Conservation (phyloP, 2,329 filamentous ascomycete genomes). For the Penicillium oxalicum region DNA sequence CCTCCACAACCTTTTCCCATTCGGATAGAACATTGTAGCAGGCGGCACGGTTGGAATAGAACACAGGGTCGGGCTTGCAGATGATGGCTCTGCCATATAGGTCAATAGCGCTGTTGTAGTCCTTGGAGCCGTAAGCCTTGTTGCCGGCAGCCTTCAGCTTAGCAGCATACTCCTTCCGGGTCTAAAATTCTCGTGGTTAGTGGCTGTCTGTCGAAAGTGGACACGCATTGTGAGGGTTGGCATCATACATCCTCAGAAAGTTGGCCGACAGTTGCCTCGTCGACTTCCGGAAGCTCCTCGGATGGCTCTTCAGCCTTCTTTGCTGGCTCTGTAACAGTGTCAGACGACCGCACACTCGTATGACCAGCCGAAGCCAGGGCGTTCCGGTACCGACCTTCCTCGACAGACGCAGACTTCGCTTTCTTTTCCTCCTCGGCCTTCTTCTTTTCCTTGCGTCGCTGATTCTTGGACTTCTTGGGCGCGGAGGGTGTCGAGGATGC, state of each 20-base stretch:
- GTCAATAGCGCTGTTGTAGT: slow-evolving; percentile 88
- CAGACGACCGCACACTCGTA: slow-evolving; percentile 7
- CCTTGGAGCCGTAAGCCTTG: slow-evolving; percentile 90
- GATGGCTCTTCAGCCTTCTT: slow-evolving; percentile 45
- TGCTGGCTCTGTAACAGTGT: slow-evolving; percentile 33
- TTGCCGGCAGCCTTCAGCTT: slow-evolving; percentile 95
- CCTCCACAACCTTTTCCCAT: slow-evolving; percentile 95
- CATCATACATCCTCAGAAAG: slow-evolving; percentile 43
- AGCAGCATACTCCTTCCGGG: slow-evolving; percentile 78
- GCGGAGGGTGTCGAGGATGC: slow-evolving; percentile 25
- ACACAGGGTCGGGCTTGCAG: slow-evolving; percentile 95
- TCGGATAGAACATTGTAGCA: slow-evolving; percentile 91
- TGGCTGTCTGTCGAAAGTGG: slow-evolving; percentile 2
- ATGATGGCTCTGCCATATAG: slow-evolving; percentile 94
- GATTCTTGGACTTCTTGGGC: slow-evolving; percentile 77
- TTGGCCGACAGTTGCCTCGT: slow-evolving; percentile 43
- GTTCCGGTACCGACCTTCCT: slow-evolving; percentile 30
- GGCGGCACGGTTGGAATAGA: slow-evolving; percentile 96
- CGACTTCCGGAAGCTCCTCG: slow-evolving; percentile 64
- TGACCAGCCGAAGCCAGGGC: not conserved
- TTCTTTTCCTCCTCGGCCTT: slow-evolving; percentile 50
- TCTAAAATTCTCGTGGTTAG: slow-evolving; percentile 40
- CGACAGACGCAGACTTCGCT: slow-evolving; percentile 42
- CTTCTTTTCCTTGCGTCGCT: slow-evolving; percentile 68
- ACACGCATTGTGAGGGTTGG: slow-evolving; percentile 7